These are phyloP conservation scores for Infundibulicybe gibba DNA, from an alignment of 768 basidiomycete species.

Conservation along the genomic window DNA sequence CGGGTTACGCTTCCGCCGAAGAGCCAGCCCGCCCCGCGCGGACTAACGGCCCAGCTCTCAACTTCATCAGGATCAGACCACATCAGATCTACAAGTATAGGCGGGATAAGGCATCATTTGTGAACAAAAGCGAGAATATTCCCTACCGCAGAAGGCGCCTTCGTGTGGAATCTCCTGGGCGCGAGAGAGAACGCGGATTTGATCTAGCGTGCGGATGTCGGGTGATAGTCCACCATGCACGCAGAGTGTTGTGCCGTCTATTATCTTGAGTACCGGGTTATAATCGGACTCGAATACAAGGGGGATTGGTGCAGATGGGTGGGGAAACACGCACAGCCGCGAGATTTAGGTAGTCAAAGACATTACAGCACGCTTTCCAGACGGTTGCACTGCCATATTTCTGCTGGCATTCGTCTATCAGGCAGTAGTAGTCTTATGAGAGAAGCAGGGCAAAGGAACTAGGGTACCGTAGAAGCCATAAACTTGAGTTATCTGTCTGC, in stretches of 20 bases:
- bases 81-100: constrained; percentile 73
- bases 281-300: neutral
- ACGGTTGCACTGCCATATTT: constrained; percentile 95
- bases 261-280: constrained; percentile 57
- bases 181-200: constrained; percentile 87
- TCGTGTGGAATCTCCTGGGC: constrained; percentile 99
- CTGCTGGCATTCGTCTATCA: constrained; percentile 90
- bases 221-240: constrained; percentile 97
- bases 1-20: constrained; percentile 85
- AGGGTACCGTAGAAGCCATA: constrained; percentile 95
- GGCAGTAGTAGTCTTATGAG: constrained; percentile 2
- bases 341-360: constrained; percentile 94
- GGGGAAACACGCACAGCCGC: constrained; percentile 65
- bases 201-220: constrained; percentile 92
- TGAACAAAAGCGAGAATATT: neutral
- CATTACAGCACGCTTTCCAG: constrained; percentile 96
- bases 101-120: neutral
- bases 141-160: constrained; percentile 89
- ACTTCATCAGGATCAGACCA: constrained; percentile 98
- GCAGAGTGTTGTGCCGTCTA: constrained; percentile 89
- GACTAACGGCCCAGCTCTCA: constrained; percentile 95
- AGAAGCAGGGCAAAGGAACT: neutral
- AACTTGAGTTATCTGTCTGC: constrained; percentile 95
- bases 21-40: constrained; percentile 93
- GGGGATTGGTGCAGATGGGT: neutral